These are phyloP conservation scores for Zasmidium citrigriseum DNA, from an alignment of 2,329 filamentous ascomycete genomes.

Conservation along the genomic window DNA sequence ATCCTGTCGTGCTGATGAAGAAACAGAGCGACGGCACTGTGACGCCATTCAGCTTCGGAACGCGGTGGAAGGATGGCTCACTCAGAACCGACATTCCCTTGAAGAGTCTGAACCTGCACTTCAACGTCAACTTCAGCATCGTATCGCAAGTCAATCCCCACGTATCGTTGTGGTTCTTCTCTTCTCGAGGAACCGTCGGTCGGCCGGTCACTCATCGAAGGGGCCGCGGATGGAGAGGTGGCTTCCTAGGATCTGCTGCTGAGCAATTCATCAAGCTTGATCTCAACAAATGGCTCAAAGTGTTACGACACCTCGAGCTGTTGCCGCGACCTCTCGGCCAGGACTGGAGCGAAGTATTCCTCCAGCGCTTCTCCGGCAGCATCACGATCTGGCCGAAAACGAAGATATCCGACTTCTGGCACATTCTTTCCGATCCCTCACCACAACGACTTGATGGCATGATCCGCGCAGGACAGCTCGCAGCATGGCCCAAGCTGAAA, in stretches of 20 bases:
- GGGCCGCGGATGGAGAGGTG: slow-evolving; percentile 92
- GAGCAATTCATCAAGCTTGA: slow-evolving; percentile 97
- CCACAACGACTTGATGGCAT: slow-evolving; percentile 75
- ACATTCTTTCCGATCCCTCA: slow-evolving; percentile 83
- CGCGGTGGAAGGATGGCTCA: slow-evolving; percentile 99
- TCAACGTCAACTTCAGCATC: slow-evolving; percentile 98
- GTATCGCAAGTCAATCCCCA: slow-evolving; percentile 89
- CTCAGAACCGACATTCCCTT: slow-evolving; percentile 93
- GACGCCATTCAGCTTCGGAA: slow-evolving; percentile 90
- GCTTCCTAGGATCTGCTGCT: slow-evolving; percentile 86
- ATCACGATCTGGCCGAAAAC: slow-evolving; percentile 95
- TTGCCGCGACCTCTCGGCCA: slow-evolving; percentile 87
- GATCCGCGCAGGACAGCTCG: slow-evolving; percentile 87
- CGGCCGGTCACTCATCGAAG: slow-evolving; percentile 91
- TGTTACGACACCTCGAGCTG: slow-evolving; percentile 87
- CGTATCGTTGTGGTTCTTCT: slow-evolving; percentile 99
- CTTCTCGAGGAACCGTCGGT: slow-evolving; percentile 85
- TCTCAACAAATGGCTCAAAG: slow-evolving; percentile 95
- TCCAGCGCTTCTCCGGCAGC: slow-evolving; percentile 91
- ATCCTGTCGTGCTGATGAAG: slow-evolving; percentile 90
- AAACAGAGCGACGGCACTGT: slow-evolving; percentile 77
- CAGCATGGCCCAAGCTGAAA: slow-evolving; percentile 85
- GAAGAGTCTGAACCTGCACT: slow-evolving; percentile 90
- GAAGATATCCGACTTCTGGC: slow-evolving; percentile 74
- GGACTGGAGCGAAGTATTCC: slow-evolving; percentile 95